Evolutionary conservation across 371 early-diverging fungal species (phyloP).

Genomic region (Mucor saturninus): DNA sequence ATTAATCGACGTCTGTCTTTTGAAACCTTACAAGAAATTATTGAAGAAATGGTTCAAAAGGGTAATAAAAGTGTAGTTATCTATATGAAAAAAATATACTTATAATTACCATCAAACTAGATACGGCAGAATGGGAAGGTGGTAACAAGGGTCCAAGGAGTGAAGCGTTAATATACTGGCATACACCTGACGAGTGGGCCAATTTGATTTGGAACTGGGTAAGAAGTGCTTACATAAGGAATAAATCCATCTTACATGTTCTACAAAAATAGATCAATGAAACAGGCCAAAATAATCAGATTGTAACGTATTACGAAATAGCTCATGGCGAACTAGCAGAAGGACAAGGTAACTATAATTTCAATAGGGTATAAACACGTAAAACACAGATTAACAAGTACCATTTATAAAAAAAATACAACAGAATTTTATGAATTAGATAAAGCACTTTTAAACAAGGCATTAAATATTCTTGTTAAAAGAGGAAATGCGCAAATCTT

Average conservation of each 20-base stretch:
- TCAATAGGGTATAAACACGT: background rate
- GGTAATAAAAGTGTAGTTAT: conserved; percentile 35
- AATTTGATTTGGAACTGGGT: conserved; percentile 82
- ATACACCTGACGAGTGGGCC: conserved; percentile 92
- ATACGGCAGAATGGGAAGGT: conserved; percentile 79
- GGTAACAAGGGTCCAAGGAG: conserved; percentile 54
- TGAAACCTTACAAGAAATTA: conserved; percentile 67
- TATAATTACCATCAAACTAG: conserved; percentile 29
- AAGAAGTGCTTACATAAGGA: conserved; percentile 13
- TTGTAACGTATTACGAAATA: conserved; percentile 85
- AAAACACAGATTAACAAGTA: background rate
- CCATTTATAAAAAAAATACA: background rate
- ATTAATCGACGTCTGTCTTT: conserved; percentile 66
- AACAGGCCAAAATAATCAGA: conserved; percentile 76
- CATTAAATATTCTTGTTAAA: conserved; percentile 78
- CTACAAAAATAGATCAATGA: conserved; percentile 60
- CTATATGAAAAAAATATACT: background rate
- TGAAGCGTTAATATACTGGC: conserved; percentile 80
- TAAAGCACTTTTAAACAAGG: conserved; percentile 67
- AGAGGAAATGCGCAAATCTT: conserved; percentile 84
- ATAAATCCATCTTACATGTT: background rate
- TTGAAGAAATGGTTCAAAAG: conserved; percentile 77
- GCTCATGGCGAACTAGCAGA: conserved; percentile 80
- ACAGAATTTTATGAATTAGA: conserved; percentile 83
- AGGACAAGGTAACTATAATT: conserved; percentile 61